Evolutionary conservation across 768 basidiomycete genomes (phyloP), one percentile per base, ranked within the genome.

Genomic region (Harrya chromipes): DNA sequence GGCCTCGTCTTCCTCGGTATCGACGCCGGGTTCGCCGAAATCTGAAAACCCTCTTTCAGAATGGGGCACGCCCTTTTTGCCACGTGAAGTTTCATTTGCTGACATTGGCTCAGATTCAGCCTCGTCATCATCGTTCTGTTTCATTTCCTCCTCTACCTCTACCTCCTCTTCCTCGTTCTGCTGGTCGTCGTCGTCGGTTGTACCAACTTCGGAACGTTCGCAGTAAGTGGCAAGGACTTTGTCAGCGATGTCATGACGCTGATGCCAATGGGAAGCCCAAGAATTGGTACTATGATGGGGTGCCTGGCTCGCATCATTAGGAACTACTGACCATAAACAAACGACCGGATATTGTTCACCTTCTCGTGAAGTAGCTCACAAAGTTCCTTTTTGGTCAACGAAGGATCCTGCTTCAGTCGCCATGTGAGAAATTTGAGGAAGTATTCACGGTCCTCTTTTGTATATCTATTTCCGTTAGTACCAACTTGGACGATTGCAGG

Each of bases 221-320:
- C 43, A 79, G 40, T 68, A 68, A 1, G 66, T 53, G 3, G 67
- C 62, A 17, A 84, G 59, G 23, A 84, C 83, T 58, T 84, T 82
- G 57, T 85, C 85, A 1, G 83, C 82, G 23, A 85, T 61, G 56
- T 85, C 83, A 49, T 85, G 81, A 47, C 80, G 74, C 46, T 74
- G 74, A 6, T 75, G 77, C 85, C 85, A 87, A 57, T 83, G 78
- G n/a, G 81, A 78, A 20, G 70, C 69, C 85, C 85, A 87, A 1
- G 84, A 87, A 27, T 66, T 67, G n/a, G 70, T 58, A 34, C 68
- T 77, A 57, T 87, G 85, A 64, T 86, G 83, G 29, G 84, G 82
- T n/a, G 75, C 82, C 85, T 87, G 53, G 31, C 36, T 38, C 46
- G 34, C 44, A 46, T 56, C 38, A 23, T 64, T 36, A 56, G 47